These are phyloP conservation scores for Epichloe scottii DNA, from an alignment of 2,329 filamentous ascomycete species.

Conservation along the genomic window DNA sequence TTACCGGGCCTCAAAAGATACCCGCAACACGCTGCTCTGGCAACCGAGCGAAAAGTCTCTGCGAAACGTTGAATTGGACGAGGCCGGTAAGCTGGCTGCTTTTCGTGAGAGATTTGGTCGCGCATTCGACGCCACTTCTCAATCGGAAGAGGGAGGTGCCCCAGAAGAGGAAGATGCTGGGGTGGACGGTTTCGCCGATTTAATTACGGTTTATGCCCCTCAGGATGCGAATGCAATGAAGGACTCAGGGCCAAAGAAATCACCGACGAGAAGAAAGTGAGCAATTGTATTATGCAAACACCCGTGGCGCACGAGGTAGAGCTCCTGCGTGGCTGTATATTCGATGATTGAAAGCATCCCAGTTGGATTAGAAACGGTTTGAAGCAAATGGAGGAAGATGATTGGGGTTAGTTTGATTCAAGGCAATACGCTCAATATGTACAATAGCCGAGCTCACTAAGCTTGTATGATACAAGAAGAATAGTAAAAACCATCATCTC, in stretches of 20 bases:
- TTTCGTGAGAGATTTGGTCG: conserved; percentile 79
- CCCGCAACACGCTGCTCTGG: conserved; percentile 81
- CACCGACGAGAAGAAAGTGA: conserved; percentile 36
- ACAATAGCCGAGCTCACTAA: conserved; percentile 20
- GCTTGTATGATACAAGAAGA: conserved; percentile 23
- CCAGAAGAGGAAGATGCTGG: conserved; percentile 15
- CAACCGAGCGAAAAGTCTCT: conserved; percentile 74
- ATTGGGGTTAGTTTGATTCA: background rate
- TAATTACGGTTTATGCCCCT: conserved; percentile 38
- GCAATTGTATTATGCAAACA: background rate
- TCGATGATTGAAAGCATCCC: background rate
- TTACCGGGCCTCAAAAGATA: conserved; percentile 60
- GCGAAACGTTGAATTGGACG: conserved; percentile 83
- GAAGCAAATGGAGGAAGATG: background rate
- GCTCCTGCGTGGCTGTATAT: background rate
- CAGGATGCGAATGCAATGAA: conserved; percentile 24
- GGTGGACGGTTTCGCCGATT: conserved; percentile 29
- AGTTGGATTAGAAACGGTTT: background rate
- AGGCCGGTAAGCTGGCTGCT: conserved; percentile 76
- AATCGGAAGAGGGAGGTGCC: conserved; percentile 18
- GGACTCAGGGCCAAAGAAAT: conserved; percentile 27
- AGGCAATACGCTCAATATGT: conserved; percentile 17
- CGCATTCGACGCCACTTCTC: conserved; percentile 57
- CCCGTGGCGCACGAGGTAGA: background rate
- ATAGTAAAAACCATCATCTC: conserved; percentile 14